Conservation (phyloP, 2,329 filamentous ascomycete species). For the Apiospora hydei region DNA sequence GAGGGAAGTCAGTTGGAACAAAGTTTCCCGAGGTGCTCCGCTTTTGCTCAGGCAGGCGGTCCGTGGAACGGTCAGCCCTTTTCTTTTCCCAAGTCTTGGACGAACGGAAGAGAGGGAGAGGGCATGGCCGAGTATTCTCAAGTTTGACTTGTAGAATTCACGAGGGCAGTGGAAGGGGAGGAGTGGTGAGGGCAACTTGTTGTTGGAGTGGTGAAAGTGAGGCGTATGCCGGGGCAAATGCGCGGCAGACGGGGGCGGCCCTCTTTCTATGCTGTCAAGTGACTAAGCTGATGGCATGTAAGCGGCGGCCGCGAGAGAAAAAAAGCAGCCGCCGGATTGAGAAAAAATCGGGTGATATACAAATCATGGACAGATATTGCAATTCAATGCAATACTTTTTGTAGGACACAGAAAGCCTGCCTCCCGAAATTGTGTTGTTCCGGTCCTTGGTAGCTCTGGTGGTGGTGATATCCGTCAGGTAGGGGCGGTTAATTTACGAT, state of each 20-base stretch:
- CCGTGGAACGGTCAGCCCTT: not conserved
- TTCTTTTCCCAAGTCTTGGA: not conserved
- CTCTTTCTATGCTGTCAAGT: not conserved
- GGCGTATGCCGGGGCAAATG: constrained; percentile 4
- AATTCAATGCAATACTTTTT: not conserved
- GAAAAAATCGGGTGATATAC: not conserved
- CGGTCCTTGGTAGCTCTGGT: not conserved
- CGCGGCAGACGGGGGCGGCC: not conserved
- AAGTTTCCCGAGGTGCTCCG: constrained; percentile 22
- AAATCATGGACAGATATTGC: not conserved
- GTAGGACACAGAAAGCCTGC: not conserved
- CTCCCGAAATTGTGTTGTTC: not conserved
- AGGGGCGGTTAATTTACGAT: constrained; percentile 9
- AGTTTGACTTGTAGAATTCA: not conserved
- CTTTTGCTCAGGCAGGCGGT: constrained; percentile 23
- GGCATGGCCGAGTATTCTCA: not conserved
- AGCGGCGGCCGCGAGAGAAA: not conserved
- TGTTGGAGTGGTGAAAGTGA: constrained; percentile 12
- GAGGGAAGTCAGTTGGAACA: not conserved
- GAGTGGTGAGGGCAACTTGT: not conserved
- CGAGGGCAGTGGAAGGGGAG: not conserved
- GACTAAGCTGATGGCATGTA: constrained; percentile 16
- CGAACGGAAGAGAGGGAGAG: not conserved
- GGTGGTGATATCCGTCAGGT: constrained; percentile 13
- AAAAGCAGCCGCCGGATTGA: not conserved